Evolutionary conservation across 23 red algal genomes (phyloP).

Genomic region (Chondrus crispus): DNA sequence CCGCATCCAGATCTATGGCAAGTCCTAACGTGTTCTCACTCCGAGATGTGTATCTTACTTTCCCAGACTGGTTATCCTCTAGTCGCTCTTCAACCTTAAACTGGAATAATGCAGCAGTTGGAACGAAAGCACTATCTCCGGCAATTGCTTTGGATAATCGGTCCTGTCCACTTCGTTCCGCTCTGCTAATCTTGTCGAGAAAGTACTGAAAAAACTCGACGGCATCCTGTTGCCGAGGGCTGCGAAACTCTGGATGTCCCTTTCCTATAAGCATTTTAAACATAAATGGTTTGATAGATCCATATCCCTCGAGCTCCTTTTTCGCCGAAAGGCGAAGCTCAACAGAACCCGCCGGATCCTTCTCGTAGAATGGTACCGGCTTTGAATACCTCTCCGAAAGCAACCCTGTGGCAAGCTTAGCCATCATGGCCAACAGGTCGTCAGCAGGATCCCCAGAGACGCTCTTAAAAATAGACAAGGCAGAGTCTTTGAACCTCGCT

Average conservation of each 20-base stretch:
- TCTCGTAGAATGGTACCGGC: conserved; percentile 50
- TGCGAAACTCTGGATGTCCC: conserved; percentile 87
- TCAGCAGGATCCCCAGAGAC: conserved; percentile 32
- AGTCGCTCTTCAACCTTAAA: conserved; percentile 74
- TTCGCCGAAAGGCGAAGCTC: neutral
- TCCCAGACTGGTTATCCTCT: conserved; percentile 47
- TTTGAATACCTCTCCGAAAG: conserved; percentile 49
- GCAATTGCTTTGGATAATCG: neutral
- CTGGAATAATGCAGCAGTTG: conserved; percentile 53
- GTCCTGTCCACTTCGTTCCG: conserved; percentile 36
- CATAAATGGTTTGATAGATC: conserved; percentile 67
- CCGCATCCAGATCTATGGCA: conserved; percentile 45
- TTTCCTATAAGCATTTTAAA: conserved; percentile 89
- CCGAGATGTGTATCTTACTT: conserved; percentile 48
- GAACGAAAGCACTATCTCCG: conserved; percentile 8
- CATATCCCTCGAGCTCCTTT: conserved; percentile 3
- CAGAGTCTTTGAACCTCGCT: conserved; percentile 18
- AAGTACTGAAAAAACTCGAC: conserved; percentile 95
- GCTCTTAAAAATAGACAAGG: neutral
- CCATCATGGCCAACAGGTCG: conserved; percentile 65
- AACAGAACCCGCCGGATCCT: conserved; percentile 18
- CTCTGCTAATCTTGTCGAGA: conserved; percentile 57
- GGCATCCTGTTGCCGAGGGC: conserved; percentile 87
- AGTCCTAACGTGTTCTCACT: conserved; percentile 62
- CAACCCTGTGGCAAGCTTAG: conserved; percentile 66